Evolutionary conservation across 1,139 yeast species (phyloP).

Genomic region (Suhomyces wounanorum): DNA sequence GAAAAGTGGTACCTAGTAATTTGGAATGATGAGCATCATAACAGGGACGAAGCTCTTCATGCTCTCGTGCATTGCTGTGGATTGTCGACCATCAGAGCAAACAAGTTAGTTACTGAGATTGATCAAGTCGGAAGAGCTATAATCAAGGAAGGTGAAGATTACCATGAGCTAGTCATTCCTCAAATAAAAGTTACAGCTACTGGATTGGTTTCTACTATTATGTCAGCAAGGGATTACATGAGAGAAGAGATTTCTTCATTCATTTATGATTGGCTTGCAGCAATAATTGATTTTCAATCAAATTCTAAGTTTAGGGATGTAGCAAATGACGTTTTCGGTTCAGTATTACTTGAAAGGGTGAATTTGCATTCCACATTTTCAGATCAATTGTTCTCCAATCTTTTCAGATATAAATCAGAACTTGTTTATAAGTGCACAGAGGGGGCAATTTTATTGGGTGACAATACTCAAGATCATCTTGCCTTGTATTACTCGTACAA

Average conservation of each 20-base stretch:
- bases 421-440: slow-evolving; percentile 26
- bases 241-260: slow-evolving; percentile 48
- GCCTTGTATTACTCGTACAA: background rate
- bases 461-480: background rate
- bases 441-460: slow-evolving; percentile 29
- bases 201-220: slow-evolving; percentile 60
- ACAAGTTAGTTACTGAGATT: slow-evolving; percentile 37
- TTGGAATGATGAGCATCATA: slow-evolving; percentile 78
- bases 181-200: slow-evolving; percentile 42
- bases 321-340: slow-evolving; percentile 27
- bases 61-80: slow-evolving; percentile 43
- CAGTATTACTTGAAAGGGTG: slow-evolving; percentile 33
- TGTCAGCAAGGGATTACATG: slow-evolving; percentile 47
- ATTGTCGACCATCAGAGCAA: slow-evolving; percentile 27
- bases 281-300: slow-evolving; percentile 35
- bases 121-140: slow-evolving; percentile 35
- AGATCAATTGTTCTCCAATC: slow-evolving; percentile 17
- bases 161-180: slow-evolving; percentile 23
- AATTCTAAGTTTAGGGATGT: slow-evolving; percentile 27
- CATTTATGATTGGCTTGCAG: slow-evolving; percentile 53
- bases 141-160: slow-evolving; percentile 23
- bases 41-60: slow-evolving; percentile 48
- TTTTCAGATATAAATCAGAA: background rate
- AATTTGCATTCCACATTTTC: slow-evolving; percentile 32
- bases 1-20: slow-evolving; percentile 49